Evolutionary conservation across 2,329 filamentous ascomycete genomes (phyloP).

Genomic region (Mariannaea sp.): DNA sequence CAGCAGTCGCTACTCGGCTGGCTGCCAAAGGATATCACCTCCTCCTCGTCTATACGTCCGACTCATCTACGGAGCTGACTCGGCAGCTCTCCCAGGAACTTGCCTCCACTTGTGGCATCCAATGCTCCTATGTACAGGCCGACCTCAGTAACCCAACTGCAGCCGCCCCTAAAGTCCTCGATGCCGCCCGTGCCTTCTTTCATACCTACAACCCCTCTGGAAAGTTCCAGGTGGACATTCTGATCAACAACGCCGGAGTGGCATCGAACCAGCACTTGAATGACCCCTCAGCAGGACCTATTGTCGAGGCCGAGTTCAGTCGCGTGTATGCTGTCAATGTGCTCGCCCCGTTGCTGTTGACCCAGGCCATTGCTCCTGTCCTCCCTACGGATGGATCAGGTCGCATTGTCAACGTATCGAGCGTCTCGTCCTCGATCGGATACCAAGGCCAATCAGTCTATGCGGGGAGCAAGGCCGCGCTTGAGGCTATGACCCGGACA

Average conservation of each 20-base stretch:
- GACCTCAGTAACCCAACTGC: slow-evolving; percentile 37
- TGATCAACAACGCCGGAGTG: slow-evolving; percentile 85
- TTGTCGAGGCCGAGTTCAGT: slow-evolving; percentile 69
- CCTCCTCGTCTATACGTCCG: slow-evolving; percentile 64
- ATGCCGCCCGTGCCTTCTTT: slow-evolving; percentile 38
- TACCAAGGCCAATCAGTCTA: slow-evolving; percentile 62
- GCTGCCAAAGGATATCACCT: slow-evolving; percentile 65
- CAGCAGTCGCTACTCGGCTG: slow-evolving; percentile 60
- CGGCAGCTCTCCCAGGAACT: slow-evolving; percentile 54
- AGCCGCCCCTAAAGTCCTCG: slow-evolving; percentile 38
- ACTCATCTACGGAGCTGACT: slow-evolving; percentile 55
- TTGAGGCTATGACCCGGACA: slow-evolving; percentile 63
- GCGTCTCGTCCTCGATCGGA: slow-evolving; percentile 58
- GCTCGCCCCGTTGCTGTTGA: slow-evolving; percentile 76
- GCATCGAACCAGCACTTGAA: slow-evolving; percentile 67
- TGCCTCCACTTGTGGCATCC: slow-evolving; percentile 47
- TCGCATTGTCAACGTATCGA: slow-evolving; percentile 61
- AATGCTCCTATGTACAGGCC: slow-evolving; percentile 37
- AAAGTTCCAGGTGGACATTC: slow-evolving; percentile 67
- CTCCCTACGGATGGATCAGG: slow-evolving; percentile 70
- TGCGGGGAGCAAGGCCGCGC: slow-evolving; percentile 61
- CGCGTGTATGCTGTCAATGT: slow-evolving; percentile 81
- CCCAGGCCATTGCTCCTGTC: slow-evolving; percentile 72
- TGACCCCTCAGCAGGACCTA: slow-evolving; percentile 54
- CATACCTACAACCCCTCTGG: slow-evolving; percentile 27